Conservation (phyloP, 306 rosid genomes). For the Purshia tridentata region DNA sequence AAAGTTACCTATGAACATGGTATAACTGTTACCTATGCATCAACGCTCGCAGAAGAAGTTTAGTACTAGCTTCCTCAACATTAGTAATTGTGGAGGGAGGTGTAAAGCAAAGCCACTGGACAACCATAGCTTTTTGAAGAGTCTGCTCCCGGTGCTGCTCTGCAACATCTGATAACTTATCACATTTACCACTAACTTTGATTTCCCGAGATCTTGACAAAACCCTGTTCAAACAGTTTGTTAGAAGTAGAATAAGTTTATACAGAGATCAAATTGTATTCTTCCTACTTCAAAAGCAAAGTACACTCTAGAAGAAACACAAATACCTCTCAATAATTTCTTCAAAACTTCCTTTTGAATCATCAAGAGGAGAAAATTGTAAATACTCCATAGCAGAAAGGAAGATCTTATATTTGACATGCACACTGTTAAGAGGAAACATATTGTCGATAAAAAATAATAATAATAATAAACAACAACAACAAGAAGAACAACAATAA, state of each 20-base stretch:
- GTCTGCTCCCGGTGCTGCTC: slow-evolving; percentile 90
- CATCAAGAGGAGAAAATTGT: slow-evolving; percentile 68
- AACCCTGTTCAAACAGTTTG: slow-evolving; percentile 59
- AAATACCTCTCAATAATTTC: slow-evolving; percentile 84
- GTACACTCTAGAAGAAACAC: slow-evolving; percentile 6
- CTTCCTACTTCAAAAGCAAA: slow-evolving; percentile 13
- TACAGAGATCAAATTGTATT: slow-evolving; percentile 19
- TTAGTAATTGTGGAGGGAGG: slow-evolving; percentile 85
- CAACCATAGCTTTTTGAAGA: slow-evolving; percentile 90
- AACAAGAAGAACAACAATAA: too few species aligned
- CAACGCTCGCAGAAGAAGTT: slow-evolving; percentile 78
- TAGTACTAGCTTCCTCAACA: slow-evolving; percentile 64
- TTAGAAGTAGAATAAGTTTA: slow-evolving; percentile 16
- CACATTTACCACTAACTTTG: slow-evolving; percentile 56
- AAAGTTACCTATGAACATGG: slow-evolving; percentile 60
- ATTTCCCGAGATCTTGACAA: slow-evolving; percentile 86
- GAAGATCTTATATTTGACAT: slow-evolving; percentile 86
- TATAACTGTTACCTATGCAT: slow-evolving; percentile 62
- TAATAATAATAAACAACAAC: too few species aligned
- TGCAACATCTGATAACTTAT: slow-evolving; percentile 65
- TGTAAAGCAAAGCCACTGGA: slow-evolving; percentile 98
- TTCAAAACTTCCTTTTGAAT: slow-evolving; percentile 90
- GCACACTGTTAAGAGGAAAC: slow-evolving; percentile 57
- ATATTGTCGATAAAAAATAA: neutral
- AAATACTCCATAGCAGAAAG: slow-evolving; percentile 91